Base-by-base conservation (phyloP, 2,329 filamentous ascomycete species). In the Talaromyces sp. region DNA sequence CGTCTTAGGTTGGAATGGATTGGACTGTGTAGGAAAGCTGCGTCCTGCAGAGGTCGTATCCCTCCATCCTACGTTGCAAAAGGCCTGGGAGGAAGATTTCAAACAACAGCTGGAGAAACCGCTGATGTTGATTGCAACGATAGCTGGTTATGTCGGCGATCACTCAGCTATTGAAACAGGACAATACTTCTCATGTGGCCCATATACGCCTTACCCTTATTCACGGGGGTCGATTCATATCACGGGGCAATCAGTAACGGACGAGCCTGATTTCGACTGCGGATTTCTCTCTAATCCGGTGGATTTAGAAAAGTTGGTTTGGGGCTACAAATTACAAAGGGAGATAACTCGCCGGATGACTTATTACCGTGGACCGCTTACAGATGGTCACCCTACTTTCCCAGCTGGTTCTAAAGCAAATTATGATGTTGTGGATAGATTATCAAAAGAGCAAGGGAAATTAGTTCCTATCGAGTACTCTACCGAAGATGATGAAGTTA, bases 321-420 rank as follows among this genome's bases (percentile, higher is more conserved):
- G 87, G 86, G 82, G 79, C 0, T 90, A 90, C 78, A 90, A 90
- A 75, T 85, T 84, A 70, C 80, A 82, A n/a, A 85, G 88, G 2
- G 87, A 89, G 73, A 82, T 89, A 62, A 77, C 81, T 25, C 83
- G 87, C 2, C 83, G 86, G 15, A 84, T 85, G 71, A 74, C 80
- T 1, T 78, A 81, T 65, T 88, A 83, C 74, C 75, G 74, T 10
- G 80, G 80, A 31, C 77, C 80, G 67, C 64, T 81, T n/a, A 72
- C 71, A 1, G 69, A 68, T 17, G 71, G 70, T 5, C 79, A 81
- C 63, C 80, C 79, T 8, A 62, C 66, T 3, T 81, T 80, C 65
- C 70, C 78, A 15, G 69, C 71, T 5, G 75, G 71, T n/a, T 77
- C 75, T 60, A 87, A 86, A 79, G 85, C 70, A 80, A 61, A 59